A percentile compares a stretch with the other conserved stretches of the same genome.
Conservation (phyloP, 305 asterid species). For the Fraxinus velutina region DNA sequence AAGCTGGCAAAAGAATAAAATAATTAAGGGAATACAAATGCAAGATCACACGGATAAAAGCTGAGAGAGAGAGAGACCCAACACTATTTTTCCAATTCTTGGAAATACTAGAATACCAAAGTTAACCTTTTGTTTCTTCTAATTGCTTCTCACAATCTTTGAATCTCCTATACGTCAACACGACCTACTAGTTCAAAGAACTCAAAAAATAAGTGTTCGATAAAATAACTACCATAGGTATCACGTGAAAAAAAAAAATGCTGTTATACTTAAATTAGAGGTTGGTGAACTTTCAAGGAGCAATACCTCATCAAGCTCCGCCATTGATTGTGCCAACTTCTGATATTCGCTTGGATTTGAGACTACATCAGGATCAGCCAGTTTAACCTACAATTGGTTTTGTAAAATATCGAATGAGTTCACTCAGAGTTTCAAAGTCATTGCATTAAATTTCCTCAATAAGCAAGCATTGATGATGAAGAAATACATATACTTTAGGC, state of each 20-base stretch:
- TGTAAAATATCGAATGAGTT: conserved; percentile 8
- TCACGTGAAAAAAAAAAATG: conserved; percentile 1
- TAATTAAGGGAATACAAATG: neutral
- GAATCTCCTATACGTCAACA: conserved; percentile 56
- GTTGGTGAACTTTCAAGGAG: conserved; percentile 12
- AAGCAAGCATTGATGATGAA: neutral
- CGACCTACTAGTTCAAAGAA: conserved; percentile 61
- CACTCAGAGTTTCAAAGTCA: neutral
- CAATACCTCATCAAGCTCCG: conserved; percentile 91
- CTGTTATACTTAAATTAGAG: neutral
- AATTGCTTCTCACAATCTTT: conserved; percentile 79
- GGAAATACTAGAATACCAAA: conserved; percentile 15
- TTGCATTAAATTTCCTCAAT: neutral
- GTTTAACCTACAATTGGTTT: conserved; percentile 50
- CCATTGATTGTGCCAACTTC: conserved; percentile 80
- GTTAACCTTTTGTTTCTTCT: conserved; percentile 79
- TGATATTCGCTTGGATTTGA: conserved; percentile 88
- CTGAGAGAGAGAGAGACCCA: neutral
- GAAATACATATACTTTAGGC: neutral
- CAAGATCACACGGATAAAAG: neutral
- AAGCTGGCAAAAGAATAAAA: conserved; percentile 39
- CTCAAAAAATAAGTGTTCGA: conserved; percentile 6
- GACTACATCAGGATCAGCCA: conserved; percentile 89
- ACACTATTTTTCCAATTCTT: conserved; percentile 5
- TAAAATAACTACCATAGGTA: conserved; percentile 6